A percentile compares a stretch with the other conserved stretches of the same genome.
These are phyloP conservation scores for Saccharomyces hybrid DNA, from an alignment of 1,139 yeast genomes.

Conservation along the genomic window DNA sequence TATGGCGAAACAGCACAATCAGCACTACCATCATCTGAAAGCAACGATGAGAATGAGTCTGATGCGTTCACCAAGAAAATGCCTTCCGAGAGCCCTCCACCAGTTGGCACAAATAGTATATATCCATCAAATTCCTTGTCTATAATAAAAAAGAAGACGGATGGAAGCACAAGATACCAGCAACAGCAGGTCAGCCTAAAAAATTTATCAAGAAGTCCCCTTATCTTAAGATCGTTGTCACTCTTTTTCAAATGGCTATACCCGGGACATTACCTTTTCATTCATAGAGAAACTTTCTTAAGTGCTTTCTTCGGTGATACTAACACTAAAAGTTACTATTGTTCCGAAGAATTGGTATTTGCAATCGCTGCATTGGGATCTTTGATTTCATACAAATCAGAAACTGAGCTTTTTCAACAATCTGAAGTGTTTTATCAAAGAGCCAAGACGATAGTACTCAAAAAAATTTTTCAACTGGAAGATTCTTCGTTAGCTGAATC, in stretches of 20 bases:
- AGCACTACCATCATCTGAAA: not conserved
- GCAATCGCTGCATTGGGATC: constrained; percentile 55
- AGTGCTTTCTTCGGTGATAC: constrained; percentile 47
- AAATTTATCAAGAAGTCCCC: constrained; percentile 41
- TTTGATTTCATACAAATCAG: constrained; percentile 37
- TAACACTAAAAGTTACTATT: constrained; percentile 37
- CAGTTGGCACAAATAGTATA: constrained; percentile 16
- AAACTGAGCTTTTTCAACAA: constrained; percentile 35
- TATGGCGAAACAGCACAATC: constrained; percentile 4
- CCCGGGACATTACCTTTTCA: constrained; percentile 54
- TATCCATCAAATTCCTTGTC: constrained; percentile 25
- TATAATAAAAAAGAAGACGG: constrained; percentile 12
- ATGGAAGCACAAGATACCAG: constrained; percentile 5
- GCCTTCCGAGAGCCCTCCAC: constrained; percentile 1
- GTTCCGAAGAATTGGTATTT: constrained; percentile 44
- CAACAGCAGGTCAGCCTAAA: constrained; percentile 40
- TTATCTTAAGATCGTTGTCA: constrained; percentile 36
- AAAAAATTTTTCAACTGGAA: constrained; percentile 37
- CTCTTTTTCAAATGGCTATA: constrained; percentile 56
- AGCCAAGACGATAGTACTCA: constrained; percentile 40
- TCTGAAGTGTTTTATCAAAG: constrained; percentile 41
- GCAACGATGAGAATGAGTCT: constrained; percentile 1
- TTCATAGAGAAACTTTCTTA: constrained; percentile 54
- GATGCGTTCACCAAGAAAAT: constrained; percentile 1
- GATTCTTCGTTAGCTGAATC: constrained; percentile 19